phyloP scores from a whole-genome alignment of 116 monocot species.

The Iris pallida region DNA sequence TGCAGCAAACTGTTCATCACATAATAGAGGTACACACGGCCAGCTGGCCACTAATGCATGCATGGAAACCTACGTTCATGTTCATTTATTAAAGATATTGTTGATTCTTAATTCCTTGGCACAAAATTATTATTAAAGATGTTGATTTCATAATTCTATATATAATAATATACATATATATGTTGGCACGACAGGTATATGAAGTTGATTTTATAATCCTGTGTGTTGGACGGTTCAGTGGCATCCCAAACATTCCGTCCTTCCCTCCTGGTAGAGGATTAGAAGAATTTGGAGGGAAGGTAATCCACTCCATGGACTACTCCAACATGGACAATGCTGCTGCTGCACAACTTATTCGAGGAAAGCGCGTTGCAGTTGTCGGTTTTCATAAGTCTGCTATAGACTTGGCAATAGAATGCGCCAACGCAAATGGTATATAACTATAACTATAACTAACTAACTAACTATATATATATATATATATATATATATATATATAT shows the following conservation, averaged over 20 bases:
- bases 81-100: too few relatives aligned
- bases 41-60: too few relatives aligned
- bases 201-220: constrained; percentile 64
- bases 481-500: too few relatives aligned
- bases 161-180: too few relatives aligned
- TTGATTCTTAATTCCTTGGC: too few relatives aligned
- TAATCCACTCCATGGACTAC: constrained; percentile 68
- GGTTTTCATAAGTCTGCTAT: constrained; percentile 59
- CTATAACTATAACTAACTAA: constrained; percentile 4
- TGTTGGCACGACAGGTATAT: constrained; percentile 34
- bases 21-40: too few relatives aligned
- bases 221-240: constrained; percentile 71
- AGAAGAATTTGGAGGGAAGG: constrained; percentile 53
- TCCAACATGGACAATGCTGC: constrained; percentile 35
- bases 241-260: constrained; percentile 49
- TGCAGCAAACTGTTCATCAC: too few relatives aligned
- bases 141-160: too few relatives aligned
- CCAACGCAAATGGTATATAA: constrained; percentile 67
- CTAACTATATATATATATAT: neutral
- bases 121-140: too few relatives aligned
- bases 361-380: constrained; percentile 46
- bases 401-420: constrained; percentile 64
- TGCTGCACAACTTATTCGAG: constrained; percentile 29
- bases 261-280: constrained; percentile 50
- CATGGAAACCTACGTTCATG: too few relatives aligned